Evolutionary conservation across 345 rosid species (phyloP), one percentile per base, ranked within the genome.

Genomic region (Geranium brycei): DNA sequence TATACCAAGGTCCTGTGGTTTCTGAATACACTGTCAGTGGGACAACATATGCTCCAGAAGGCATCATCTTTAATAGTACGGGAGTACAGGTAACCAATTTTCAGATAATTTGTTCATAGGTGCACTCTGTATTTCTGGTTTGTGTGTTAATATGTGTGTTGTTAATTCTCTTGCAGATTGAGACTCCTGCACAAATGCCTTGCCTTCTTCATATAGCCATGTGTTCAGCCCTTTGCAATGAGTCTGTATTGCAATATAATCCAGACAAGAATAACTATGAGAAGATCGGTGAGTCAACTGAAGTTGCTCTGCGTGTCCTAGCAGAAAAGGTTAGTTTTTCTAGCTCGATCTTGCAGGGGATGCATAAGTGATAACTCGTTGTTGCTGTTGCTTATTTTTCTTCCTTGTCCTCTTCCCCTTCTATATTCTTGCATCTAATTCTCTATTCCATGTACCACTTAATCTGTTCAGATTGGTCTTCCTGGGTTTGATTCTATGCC

Each of bases 401-500:
- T 47, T 47, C 14, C 53, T 13, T 13, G 15, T 47, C 53, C 3
- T 47, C 15, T 6, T 47, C 53, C 14, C 14, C 53, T 47, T 47
- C 15, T 47, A 47, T 47, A 8, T 8, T 7, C 3, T 47, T 47
- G 15, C 11, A 47, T 10, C 13, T 35, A 35, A 35, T 35, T 13
- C 13, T 47, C 14, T 47, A 47, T 8, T 47, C 14, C 15, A 47
- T 47, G 13, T 47, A 13, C 53, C 15, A 47, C 41, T 35, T 57
- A 18, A 40, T 76, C 55, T 78, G 76, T 73, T 67, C 87, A 93
- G 99, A 87, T 93, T 80, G 99, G 99, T 61, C 96, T 93, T 79
- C 99, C 99, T 74, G 99, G 97, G 70, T 93, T 93, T 83, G 99
- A 93, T 80, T 88, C 96, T 69, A 86, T 93, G 96, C 90, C 97